phyloP scores from a whole-genome alignment of 371 early-diverging fungal genomes.

The Massospora cicadina region DNA sequence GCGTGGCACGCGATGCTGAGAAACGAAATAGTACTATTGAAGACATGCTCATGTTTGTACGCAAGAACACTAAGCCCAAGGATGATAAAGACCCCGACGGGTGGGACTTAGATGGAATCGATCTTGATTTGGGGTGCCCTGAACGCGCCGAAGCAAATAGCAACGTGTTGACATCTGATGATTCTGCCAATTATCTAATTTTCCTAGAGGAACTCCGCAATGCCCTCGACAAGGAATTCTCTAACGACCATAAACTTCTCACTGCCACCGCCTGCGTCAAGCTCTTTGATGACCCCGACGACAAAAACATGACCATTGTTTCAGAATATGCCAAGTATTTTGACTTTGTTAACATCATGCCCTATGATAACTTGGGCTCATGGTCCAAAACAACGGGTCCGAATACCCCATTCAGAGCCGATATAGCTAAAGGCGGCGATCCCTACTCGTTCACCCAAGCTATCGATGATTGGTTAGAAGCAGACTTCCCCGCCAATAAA shows the following conservation, averaged over 20 bases:
- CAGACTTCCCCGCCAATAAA: neutral
- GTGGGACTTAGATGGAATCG: constrained; percentile 9
- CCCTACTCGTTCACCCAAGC: constrained; percentile 13
- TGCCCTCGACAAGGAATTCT: constrained; percentile 23
- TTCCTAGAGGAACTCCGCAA: constrained; percentile 40
- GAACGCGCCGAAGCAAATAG: constrained; percentile 38
- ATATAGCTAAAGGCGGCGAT: neutral
- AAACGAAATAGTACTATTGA: constrained; percentile 32
- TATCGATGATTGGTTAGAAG: constrained; percentile 1
- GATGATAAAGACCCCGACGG: constrained; percentile 1
- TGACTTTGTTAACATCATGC: constrained; percentile 36
- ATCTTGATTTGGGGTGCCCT: constrained; percentile 56
- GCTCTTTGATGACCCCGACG: constrained; percentile 32
- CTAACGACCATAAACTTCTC: constrained; percentile 24
- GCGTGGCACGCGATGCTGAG: constrained; percentile 23
- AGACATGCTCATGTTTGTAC: constrained; percentile 11
- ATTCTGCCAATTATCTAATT: constrained; percentile 32
- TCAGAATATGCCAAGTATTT: constrained; percentile 31
- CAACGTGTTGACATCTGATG: constrained; percentile 28
- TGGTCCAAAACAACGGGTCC: constrained; percentile 33
- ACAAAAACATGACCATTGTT: constrained; percentile 30
- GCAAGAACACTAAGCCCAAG: too few relatives aligned
- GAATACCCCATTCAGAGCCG: constrained; percentile 37
- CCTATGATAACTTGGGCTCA: constrained; percentile 23
- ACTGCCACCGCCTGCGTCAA: constrained; percentile 48